A percentile compares a stretch with the other conserved stretches of the same genome.
Conservation (phyloP, 1,139 yeast genomes). For the Candida pseudocylindracea region DNA sequence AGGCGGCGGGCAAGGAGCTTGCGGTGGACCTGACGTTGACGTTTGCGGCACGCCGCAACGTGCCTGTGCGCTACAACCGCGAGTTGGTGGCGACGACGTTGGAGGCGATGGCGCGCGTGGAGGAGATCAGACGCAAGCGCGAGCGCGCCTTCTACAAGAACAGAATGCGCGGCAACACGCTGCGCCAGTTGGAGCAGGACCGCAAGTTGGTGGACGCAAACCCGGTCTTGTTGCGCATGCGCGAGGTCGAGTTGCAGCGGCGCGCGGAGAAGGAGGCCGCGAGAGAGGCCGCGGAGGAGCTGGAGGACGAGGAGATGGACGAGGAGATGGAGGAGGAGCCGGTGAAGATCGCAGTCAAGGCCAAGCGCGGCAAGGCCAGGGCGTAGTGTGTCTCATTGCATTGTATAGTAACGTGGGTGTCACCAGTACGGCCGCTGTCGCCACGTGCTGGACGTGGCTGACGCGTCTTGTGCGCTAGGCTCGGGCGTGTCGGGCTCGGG, state of each 20-base stretch:
- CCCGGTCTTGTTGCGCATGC: conserved; percentile 75
- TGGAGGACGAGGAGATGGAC: conserved; percentile 19
- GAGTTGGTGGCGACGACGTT: conserved; percentile 86
- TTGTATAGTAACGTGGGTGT: not conserved
- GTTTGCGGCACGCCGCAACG: conserved; percentile 92
- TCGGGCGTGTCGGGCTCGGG: no score
- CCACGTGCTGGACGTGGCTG: not conserved
- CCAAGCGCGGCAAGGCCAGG: conserved; percentile 25
- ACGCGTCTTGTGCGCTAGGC: no score
- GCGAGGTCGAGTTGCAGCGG: conserved; percentile 81
- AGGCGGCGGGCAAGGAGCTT: conserved; percentile 97
- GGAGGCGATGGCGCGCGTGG: conserved; percentile 89
- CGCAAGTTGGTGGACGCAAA: conserved; percentile 70
- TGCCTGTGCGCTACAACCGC: conserved; percentile 94
- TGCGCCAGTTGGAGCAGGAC: conserved; percentile 65
- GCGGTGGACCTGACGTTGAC: conserved; percentile 94
- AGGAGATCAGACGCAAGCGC: conserved; percentile 88
- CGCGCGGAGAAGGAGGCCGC: conserved; percentile 44
- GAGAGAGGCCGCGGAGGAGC: conserved; percentile 13
- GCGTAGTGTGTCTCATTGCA: conserved; percentile 1
- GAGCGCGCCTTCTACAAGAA: conserved; percentile 98
- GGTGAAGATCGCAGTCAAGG: conserved; percentile 59
- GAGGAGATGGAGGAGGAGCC: conserved; percentile 19
- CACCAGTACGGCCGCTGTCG: not conserved
- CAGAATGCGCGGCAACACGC: conserved; percentile 97